Conservation (phyloP, 495 filamentous ascomycete genomes). For the Daldinia vernicosa region DNA sequence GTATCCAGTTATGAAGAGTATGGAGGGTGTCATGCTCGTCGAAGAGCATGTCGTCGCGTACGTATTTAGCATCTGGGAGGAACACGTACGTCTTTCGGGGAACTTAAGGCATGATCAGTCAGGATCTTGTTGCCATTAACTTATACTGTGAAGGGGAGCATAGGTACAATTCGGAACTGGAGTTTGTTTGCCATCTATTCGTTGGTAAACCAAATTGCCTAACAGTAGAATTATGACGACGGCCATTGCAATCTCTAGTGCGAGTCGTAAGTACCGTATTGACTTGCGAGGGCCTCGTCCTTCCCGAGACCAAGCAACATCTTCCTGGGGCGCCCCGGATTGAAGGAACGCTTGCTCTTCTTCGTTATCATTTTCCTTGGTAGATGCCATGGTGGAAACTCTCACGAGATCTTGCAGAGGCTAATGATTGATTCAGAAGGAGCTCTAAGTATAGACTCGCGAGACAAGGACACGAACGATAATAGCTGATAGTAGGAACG, state of each 20-base stretch:
- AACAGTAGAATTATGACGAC: conserved; percentile 31
- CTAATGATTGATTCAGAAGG: not conserved
- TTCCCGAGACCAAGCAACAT: conserved; percentile 31
- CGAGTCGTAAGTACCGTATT: conserved; percentile 35
- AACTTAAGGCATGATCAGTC: conserved; percentile 40
- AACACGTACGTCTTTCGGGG: conserved; percentile 55
- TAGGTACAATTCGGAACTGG: conserved; percentile 42
- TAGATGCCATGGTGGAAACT: conserved; percentile 26
- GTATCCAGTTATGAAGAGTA: conserved; percentile 58
- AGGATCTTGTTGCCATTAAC: not conserved
- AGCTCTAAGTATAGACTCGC: not conserved
- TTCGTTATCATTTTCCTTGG: conserved; percentile 39
- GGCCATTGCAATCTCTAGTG: conserved; percentile 41
- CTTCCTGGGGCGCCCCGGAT: conserved; percentile 3
- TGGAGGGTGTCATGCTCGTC: conserved; percentile 50
- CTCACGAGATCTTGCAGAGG: conserved; percentile 1
- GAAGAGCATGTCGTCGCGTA: conserved; percentile 57
- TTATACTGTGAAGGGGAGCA: not conserved
- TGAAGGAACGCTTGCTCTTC: conserved; percentile 50
- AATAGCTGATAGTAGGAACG: not conserved
- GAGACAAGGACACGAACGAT: not conserved
- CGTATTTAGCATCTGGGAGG: conserved; percentile 48
- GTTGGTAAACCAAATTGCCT: conserved; percentile 16
- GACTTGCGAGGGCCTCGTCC: not conserved
- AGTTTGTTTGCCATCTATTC: conserved; percentile 15